A percentile compares a stretch with the other conserved stretches of the same genome.
Conservation (phyloP, 2,329 filamentous ascomycete genomes). For the Colletotrichum sp. region DNA sequence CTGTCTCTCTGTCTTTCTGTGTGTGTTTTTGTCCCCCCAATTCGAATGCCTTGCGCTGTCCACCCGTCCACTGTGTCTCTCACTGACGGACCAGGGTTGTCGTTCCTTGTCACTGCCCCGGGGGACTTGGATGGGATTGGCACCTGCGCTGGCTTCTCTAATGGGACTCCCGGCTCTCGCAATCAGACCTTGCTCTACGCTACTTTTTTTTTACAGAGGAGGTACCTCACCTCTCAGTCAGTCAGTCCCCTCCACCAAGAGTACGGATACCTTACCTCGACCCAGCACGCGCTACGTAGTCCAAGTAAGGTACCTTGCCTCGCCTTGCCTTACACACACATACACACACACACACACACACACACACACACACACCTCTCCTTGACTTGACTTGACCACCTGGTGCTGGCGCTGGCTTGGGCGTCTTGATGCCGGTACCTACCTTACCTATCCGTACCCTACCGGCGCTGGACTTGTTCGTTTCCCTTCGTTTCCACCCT, state of each 20-base stretch:
- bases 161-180: not conserved
- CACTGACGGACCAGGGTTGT: not conserved
- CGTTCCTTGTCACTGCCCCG: not conserved
- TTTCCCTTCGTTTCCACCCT: slow-evolving; percentile 21
- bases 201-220: not conserved
- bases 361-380: not conserved
- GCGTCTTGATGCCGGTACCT: not conserved
- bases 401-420: not conserved
- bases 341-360: too few species aligned
- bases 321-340: not conserved
- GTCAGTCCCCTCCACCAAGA: not conserved
- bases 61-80: not conserved
- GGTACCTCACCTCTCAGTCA: not conserved
- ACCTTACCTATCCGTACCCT: not conserved
- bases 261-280: not conserved
- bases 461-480: slow-evolving; percentile 3
- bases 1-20: not conserved
- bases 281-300: not conserved
- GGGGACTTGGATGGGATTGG: not conserved
- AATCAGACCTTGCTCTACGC: not conserved
- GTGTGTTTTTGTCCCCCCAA: not conserved
- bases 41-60: not conserved
- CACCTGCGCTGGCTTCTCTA: not conserved
- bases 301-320: not conserved
- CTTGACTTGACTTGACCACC: not conserved